Base-by-base conservation (phyloP, 1,139 yeast genomes). In the Saccharomyces hybrid region DNA sequence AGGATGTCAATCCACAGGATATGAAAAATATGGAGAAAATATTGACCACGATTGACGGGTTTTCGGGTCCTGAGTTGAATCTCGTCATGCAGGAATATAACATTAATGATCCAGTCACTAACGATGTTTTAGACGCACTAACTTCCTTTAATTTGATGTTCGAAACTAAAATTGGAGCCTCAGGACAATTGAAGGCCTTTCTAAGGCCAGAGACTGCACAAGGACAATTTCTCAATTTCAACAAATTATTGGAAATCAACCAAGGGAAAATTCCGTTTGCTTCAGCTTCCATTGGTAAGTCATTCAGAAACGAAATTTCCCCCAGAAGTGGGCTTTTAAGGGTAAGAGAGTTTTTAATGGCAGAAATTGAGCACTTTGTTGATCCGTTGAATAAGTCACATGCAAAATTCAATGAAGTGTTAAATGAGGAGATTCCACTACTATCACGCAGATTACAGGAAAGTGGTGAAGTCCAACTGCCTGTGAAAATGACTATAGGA, bases 121-220 rank as follows among this genome's bases (percentile, higher is more conserved):
- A 88, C 58, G 96, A 88, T 49, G 77, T 81, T 54, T 81, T 95
- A 67, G 96, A 89, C 71, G 86, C 86, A 50, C 99, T 99, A 62
- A 82, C 80, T 62, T 97, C 90, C 71, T 95, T 95, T 83, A 95
- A 95, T 77, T 83, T 95, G 74, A 95, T 95, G 99, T 95, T 95
- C 71, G 98, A 91, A 74, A 95, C 99, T 55, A 97, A 97, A 56
- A 95, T 95, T 72, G 99, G 99, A 53, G 99, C 99, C 58, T 88
- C 97, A 55, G 99, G 99, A 69, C 90, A 86, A 70, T 77, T 91
- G 73, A 90, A 88, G 78, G 99, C 99, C 63, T 95, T 81, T 75
- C 77, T 95, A 70, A 84, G 99, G 75, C 99, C 99, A 56, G 99
- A 95, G 77, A 95, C 99, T 58, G 99, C 99, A 29, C 99, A 95